Evolutionary conservation across 495 filamentous ascomycete genomes (phyloP).

Genomic region (Venustampulla echinocandica): DNA sequence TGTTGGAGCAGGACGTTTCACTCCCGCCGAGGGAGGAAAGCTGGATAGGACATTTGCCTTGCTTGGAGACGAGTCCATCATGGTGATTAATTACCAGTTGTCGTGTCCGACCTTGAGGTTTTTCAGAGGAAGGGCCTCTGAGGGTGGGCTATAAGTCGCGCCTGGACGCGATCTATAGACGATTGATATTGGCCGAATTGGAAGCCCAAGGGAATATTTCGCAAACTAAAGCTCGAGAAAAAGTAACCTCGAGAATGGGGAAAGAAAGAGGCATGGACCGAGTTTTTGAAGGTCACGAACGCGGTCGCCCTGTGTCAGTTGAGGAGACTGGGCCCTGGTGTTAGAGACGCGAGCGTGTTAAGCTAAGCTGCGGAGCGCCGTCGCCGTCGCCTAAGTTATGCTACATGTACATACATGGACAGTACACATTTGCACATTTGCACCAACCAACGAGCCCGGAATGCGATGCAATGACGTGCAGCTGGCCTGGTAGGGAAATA

Average conservation of each 20-base stretch:
- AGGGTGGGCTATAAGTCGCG: slow-evolving; percentile 15
- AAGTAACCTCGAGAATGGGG: slow-evolving; percentile 1
- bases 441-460: too few species aligned
- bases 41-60: slow-evolving; percentile 20
- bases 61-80: slow-evolving; percentile 26
- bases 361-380: too few species aligned
- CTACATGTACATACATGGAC: too few species aligned
- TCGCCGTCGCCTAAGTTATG: too few species aligned
- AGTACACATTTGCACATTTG: too few species aligned
- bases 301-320: slow-evolving; percentile 12
- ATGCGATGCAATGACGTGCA: too few species aligned
- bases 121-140: slow-evolving; percentile 9
- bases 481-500: too few species aligned
- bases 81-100: slow-evolving; percentile 8
- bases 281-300: slow-evolving; percentile 21
- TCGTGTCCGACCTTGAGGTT: too few species aligned
- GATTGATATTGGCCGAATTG: slow-evolving; percentile 12
- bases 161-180: slow-evolving; percentile 14
- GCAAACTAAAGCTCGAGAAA: background rate
- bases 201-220: background rate
- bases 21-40: slow-evolving; percentile 46
- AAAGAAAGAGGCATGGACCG: slow-evolving; percentile 4
- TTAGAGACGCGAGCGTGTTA: background rate
- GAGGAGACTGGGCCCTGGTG: slow-evolving; percentile 13
- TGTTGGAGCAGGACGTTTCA: slow-evolving; percentile 71